Conservation (phyloP, 495 filamentous ascomycete genomes). For the Durotheca rogersii region DNA sequence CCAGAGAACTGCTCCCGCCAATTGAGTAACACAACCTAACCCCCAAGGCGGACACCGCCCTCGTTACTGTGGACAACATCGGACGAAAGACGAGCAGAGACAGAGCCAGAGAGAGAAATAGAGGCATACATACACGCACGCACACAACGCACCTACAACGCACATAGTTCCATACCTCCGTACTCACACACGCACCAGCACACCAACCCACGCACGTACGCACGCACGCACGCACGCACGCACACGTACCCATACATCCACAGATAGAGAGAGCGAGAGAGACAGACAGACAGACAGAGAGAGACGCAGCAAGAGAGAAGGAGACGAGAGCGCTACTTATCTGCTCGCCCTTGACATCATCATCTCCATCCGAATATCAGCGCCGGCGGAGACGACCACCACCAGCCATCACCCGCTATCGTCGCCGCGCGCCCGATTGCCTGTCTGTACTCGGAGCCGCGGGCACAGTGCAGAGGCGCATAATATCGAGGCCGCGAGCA, state of each 20-base stretch:
- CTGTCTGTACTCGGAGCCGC: constrained; percentile 21
- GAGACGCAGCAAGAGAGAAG: too few relatives aligned
- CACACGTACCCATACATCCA: too few relatives aligned
- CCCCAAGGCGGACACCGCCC: constrained; percentile 24
- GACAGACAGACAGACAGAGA: neutral
- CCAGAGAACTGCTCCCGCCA: constrained; percentile 25
- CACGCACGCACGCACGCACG: too few relatives aligned
- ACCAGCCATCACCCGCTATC: constrained; percentile 17
- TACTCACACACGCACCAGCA: too few relatives aligned
- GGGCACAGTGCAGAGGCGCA: constrained; percentile 26
- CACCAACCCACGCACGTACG: too few relatives aligned
- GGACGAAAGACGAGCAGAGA: constrained; percentile 1
- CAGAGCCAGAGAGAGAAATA: neutral
- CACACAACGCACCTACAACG: too few relatives aligned
- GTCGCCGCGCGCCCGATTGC: constrained; percentile 25
- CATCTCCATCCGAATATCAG: constrained; percentile 21
- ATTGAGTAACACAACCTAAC: constrained; percentile 32
- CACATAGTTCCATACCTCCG: too few relatives aligned
- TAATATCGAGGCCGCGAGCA: constrained; percentile 18
- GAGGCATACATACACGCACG: too few relatives aligned
- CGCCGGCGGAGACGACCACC: constrained; percentile 18
- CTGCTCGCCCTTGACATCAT: constrained; percentile 20
- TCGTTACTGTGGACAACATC: constrained; percentile 11
- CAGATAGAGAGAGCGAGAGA: too few relatives aligned
- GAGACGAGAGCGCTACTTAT: neutral